A percentile compares a stretch with the other conserved stretches of the same genome.
Conservation (phyloP, 2,329 filamentous ascomycete genomes). For the Paracamarosporium sp. region DNA sequence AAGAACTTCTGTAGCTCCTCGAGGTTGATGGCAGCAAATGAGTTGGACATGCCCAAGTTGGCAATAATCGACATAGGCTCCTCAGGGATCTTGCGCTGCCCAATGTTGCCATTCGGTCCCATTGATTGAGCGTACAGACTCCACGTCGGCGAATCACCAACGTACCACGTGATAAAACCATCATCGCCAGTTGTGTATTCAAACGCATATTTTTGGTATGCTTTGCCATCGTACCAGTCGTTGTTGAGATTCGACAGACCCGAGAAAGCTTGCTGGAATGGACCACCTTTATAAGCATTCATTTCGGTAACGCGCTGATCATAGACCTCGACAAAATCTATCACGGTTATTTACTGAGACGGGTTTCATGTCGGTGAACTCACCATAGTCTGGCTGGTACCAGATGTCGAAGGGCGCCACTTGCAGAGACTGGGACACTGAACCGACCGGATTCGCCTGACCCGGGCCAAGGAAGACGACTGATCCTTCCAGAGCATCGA, state of each 20-base stretch:
- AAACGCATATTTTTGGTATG: constrained; percentile 63
- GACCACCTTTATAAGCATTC: constrained; percentile 62
- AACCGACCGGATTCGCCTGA: constrained; percentile 61
- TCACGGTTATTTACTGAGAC: constrained; percentile 17
- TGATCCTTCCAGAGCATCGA: constrained; percentile 75
- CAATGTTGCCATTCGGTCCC: constrained; percentile 73
- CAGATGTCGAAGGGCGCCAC: constrained; percentile 74
- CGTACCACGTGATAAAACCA: constrained; percentile 72
- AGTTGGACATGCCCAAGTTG: constrained; percentile 74
- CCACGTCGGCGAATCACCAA: constrained; percentile 70
- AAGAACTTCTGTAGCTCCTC: constrained; percentile 62
- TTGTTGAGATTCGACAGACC: constrained; percentile 63
- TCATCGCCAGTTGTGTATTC: constrained; percentile 63
- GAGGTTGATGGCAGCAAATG: constrained; percentile 68
- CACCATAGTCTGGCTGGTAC: constrained; percentile 66
- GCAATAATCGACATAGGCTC: constrained; percentile 72
- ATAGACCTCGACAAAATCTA: constrained; percentile 70
- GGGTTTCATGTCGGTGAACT: constrained; percentile 9
- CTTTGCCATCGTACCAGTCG: constrained; percentile 62
- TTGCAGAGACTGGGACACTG: constrained; percentile 71
- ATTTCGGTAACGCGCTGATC: constrained; percentile 61
- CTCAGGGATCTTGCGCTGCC: constrained; percentile 67
- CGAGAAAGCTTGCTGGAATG: constrained; percentile 63
- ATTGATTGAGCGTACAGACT: constrained; percentile 66
- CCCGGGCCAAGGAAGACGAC: constrained; percentile 59